Percentiles rank a stretch among this genome's conserved stretches.
Evolutionary conservation across 768 basidiomycete species (phyloP).

Genomic region (Tylopilus felleus): DNA sequence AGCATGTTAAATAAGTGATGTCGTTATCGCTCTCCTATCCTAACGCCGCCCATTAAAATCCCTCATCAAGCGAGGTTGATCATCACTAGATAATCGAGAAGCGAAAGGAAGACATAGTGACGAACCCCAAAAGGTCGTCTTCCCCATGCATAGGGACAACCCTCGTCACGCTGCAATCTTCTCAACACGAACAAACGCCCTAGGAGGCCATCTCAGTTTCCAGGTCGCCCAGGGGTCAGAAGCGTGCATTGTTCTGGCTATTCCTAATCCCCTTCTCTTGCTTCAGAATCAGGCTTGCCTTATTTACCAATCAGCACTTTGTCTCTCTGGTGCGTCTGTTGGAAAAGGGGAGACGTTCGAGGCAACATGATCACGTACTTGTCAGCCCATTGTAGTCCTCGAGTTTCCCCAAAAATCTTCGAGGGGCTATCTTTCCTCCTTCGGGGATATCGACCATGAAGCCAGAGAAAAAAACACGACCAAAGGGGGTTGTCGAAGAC

Average conservation of each 20-base stretch:
- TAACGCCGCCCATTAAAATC: constrained; percentile 78
- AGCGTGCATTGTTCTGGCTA: background rate
- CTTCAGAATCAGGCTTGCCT: constrained; percentile 1
- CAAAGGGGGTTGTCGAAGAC: background rate
- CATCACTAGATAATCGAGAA: constrained; percentile 86
- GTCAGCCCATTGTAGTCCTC: background rate
- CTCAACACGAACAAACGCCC: background rate
- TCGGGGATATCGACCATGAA: constrained; percentile 4
- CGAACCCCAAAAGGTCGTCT: background rate
- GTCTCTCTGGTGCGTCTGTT: background rate
- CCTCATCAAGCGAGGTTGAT: constrained; percentile 98
- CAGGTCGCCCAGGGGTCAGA: background rate
- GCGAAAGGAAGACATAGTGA: constrained; percentile 1
- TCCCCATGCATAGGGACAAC: background rate
- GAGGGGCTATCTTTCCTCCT: background rate
- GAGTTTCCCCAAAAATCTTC: background rate
- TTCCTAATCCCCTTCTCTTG: background rate
- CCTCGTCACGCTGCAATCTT: background rate
- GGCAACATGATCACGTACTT: constrained; percentile 6
- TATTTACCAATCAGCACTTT: background rate
- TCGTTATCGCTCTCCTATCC: constrained; percentile 94
- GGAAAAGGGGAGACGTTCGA: background rate
- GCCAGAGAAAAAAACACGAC: background rate
- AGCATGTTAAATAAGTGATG: constrained; percentile 69
- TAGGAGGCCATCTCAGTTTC: constrained; percentile 2